Percentiles rank a stretch among this genome's conserved stretches.
Evolutionary conservation across 2,329 filamentous ascomycete genomes (phyloP).

Genomic region (Arthrobotrys iridis): DNA sequence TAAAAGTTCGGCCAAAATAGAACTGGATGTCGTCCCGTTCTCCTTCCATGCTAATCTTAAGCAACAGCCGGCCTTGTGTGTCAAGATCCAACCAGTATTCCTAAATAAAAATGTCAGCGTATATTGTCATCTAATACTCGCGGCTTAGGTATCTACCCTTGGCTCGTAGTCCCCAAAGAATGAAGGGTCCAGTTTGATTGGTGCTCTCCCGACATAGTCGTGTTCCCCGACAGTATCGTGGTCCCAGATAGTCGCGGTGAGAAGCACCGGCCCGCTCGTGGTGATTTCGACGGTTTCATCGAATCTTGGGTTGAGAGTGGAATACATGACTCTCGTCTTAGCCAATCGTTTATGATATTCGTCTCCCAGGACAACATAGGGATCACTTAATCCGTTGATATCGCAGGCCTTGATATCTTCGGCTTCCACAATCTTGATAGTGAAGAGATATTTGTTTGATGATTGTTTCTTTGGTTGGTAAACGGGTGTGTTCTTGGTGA

Average conservation of each 20-base stretch:
- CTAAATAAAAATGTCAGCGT: slow-evolving; percentile 17
- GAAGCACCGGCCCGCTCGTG: slow-evolving; percentile 87
- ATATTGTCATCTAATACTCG: not conserved
- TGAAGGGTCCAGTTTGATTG: slow-evolving; percentile 94
- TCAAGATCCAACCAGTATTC: slow-evolving; percentile 99
- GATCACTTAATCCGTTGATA: slow-evolving; percentile 90
- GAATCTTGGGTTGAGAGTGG: slow-evolving; percentile 92
- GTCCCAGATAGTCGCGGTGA: slow-evolving; percentile 98
- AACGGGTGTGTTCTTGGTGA: slow-evolving; percentile 78
- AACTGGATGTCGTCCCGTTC: slow-evolving; percentile 98
- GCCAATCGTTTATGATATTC: slow-evolving; percentile 97
- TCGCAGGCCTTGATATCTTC: slow-evolving; percentile 99
- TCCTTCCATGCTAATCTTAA: slow-evolving; percentile 97
- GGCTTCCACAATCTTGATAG: slow-evolving; percentile 97
- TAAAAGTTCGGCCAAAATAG: slow-evolving; percentile 96
- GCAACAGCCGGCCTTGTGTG: slow-evolving; percentile 86
- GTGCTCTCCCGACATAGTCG: slow-evolving; percentile 96
- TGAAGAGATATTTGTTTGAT: slow-evolving; percentile 92
- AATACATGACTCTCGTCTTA: slow-evolving; percentile 91
- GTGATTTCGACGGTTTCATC: slow-evolving; percentile 97
- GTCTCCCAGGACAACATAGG: slow-evolving; percentile 94
- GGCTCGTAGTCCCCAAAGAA: slow-evolving; percentile 97
- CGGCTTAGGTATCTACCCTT: slow-evolving; percentile 61
- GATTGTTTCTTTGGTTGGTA: slow-evolving; percentile 71
- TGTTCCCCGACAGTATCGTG: slow-evolving; percentile 97